Percentiles rank a stretch among this genome's conserved stretches.
These are phyloP conservation scores for Parmelia sp. DNA, from an alignment of 495 filamentous ascomycete species.

Conservation along the genomic window DNA sequence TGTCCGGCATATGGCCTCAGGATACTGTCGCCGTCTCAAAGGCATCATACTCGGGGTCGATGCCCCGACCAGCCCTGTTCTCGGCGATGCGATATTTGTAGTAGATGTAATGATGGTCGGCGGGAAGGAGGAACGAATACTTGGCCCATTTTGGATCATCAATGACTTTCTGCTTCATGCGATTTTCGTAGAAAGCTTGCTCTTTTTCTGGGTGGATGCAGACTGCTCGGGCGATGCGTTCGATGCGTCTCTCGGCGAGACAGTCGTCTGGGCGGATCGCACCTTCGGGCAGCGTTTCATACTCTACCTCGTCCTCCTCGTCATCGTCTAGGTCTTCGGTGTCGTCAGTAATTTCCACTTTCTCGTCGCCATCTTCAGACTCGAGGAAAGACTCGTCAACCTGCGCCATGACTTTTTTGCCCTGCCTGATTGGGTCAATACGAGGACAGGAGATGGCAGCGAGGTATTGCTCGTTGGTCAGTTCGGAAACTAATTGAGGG, in stretches of 20 bases:
- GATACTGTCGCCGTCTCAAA: neutral
- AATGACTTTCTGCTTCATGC: neutral
- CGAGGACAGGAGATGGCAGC: slow-evolving; percentile 60
- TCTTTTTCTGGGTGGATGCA: neutral
- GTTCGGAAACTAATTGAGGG: slow-evolving; percentile 46
- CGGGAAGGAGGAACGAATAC: neutral
- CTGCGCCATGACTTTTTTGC: slow-evolving; percentile 27
- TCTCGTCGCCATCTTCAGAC: slow-evolving; percentile 1
- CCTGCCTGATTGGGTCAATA: slow-evolving; percentile 41
- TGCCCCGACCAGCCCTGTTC: slow-evolving; percentile 13
- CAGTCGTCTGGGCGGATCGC: slow-evolving; percentile 3
- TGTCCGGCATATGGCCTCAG: neutral
- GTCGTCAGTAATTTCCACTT: neutral
- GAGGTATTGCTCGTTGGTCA: slow-evolving; percentile 53
- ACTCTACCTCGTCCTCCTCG: slow-evolving; percentile 6
- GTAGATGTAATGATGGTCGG: slow-evolving; percentile 7
- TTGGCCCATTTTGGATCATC: slow-evolving; percentile 3
- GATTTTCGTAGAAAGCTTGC: neutral
- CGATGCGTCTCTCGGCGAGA: slow-evolving; percentile 4
- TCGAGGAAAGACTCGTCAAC: neutral
- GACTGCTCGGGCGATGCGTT: slow-evolving; percentile 2
- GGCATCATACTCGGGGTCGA: neutral
- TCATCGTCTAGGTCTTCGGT: neutral
- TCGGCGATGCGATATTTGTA: slow-evolving; percentile 15
- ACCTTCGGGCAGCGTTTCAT: slow-evolving; percentile 1